Percentiles rank a stretch among this genome's conserved stretches.
Conservation (phyloP, 1,284 basidiomycete species). For the Coriolopsis trogii region DNA sequence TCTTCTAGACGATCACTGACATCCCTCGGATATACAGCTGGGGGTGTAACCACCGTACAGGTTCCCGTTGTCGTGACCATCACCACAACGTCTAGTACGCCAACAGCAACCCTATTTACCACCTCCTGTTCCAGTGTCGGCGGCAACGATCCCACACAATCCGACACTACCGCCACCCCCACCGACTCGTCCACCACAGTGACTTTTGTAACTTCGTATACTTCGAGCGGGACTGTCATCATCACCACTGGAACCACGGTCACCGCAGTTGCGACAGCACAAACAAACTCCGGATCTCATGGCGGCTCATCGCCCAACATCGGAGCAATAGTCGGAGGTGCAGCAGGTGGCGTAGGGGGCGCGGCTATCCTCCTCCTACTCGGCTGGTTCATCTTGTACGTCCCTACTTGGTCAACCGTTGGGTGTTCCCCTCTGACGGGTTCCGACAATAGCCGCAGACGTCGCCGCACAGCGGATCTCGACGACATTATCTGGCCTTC, state of each 20-base stretch:
- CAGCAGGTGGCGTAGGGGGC: conserved; percentile 53
- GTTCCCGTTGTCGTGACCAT: conserved; percentile 40
- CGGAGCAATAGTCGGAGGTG: conserved; percentile 55
- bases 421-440: background rate
- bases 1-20: background rate
- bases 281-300: conserved; percentile 10
- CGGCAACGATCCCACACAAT: conserved; percentile 1
- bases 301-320: conserved; percentile 32
- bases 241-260: conserved; percentile 17
- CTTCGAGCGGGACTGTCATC: conserved; percentile 22
- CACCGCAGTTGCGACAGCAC: conserved; percentile 2
- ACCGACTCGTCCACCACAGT: conserved; percentile 1
- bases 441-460: background rate
- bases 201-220: conserved; percentile 18
- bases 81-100: conserved; percentile 31
- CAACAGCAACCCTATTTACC: conserved; percentile 44
- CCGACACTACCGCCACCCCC: background rate
- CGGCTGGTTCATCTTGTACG: conserved; percentile 55
- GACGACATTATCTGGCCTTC: conserved; percentile 13
- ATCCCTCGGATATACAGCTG: conserved; percentile 20
- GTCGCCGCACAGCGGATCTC: conserved; percentile 6
- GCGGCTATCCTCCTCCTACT: conserved; percentile 38
- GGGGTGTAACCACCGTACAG: conserved; percentile 34
- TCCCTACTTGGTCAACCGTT: conserved; percentile 1
- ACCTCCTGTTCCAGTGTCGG: conserved; percentile 28